These are phyloP conservation scores for Delonix regia DNA, from an alignment of 306 rosid genomes.

Conservation along the genomic window DNA sequence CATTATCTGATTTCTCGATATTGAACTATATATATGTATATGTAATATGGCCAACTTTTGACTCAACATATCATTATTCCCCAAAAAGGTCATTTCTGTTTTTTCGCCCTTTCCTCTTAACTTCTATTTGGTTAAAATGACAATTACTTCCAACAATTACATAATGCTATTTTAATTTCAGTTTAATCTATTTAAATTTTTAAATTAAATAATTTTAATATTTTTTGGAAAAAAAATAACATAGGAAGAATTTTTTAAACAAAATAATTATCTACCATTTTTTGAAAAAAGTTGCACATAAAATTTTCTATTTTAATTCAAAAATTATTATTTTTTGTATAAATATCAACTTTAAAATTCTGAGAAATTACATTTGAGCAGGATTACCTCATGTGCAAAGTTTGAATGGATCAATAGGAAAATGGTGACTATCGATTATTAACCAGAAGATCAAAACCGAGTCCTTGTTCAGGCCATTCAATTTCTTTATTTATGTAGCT, in stretches of 20 bases:
- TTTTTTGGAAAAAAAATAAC: too few relatives aligned
- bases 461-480: not conserved
- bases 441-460: not conserved
- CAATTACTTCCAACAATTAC: not conserved
- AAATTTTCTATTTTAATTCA: too few relatives aligned
- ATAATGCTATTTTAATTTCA: not conserved
- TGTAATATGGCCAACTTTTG: conserved; percentile 42
- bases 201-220: too few relatives aligned
- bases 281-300: too few relatives aligned
- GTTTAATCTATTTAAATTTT: not conserved
- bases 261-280: too few relatives aligned
- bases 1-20: conserved; percentile 48
- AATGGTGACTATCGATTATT: not conserved
- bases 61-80: conserved; percentile 38
- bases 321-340: not conserved
- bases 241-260: too few relatives aligned
- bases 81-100: conserved; percentile 44
- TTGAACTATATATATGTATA: conserved; percentile 30
- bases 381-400: not conserved
- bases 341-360: not conserved
- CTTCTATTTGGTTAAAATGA: not conserved
- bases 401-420: not conserved
- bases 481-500: not conserved
- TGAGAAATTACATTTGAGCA: not conserved
- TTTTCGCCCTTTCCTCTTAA: not conserved